Conservation (phyloP, 2,329 filamentous ascomycete species). For the Harringtonia aguacate region DNA sequence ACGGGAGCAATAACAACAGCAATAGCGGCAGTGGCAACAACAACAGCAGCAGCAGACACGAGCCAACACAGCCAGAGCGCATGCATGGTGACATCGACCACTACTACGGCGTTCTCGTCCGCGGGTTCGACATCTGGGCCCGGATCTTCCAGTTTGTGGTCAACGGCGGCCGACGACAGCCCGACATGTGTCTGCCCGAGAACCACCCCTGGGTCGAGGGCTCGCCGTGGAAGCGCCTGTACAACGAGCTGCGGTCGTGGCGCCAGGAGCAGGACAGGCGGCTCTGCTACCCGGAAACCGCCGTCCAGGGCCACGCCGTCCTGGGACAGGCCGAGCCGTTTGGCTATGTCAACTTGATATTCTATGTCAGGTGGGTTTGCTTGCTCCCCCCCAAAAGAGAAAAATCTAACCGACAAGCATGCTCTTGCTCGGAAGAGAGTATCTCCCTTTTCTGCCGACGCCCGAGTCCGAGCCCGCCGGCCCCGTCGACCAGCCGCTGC, state of each 20-base stretch:
- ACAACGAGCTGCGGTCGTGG: conserved; percentile 22
- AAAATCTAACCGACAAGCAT: conserved; percentile 19
- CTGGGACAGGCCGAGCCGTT: conserved; percentile 28
- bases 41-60: no score
- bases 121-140: conserved; percentile 33
- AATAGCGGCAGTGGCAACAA: no score
- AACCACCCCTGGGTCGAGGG: conserved; percentile 28
- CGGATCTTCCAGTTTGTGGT: conserved; percentile 29
- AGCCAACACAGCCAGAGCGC: no score
- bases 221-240: conserved; percentile 22
- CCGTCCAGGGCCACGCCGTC: conserved; percentile 26
- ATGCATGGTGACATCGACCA: conserved; percentile 13
- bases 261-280: conserved; percentile 22
- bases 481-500: conserved; percentile 5
- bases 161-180: conserved; percentile 28
- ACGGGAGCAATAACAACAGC: no score
- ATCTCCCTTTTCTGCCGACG: conserved; percentile 31
- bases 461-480: conserved; percentile 21
- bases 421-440: conserved; percentile 31
- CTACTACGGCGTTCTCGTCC: conserved; percentile 20
- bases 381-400: neutral
- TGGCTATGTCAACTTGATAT: conserved; percentile 30
- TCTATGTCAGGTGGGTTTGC: conserved; percentile 26
- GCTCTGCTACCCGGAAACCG: conserved; percentile 24
- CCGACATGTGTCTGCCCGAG: conserved; percentile 24